These are phyloP conservation scores for Parathielavia appendiculata DNA, from an alignment of 495 filamentous ascomycete genomes.

Conservation along the genomic window DNA sequence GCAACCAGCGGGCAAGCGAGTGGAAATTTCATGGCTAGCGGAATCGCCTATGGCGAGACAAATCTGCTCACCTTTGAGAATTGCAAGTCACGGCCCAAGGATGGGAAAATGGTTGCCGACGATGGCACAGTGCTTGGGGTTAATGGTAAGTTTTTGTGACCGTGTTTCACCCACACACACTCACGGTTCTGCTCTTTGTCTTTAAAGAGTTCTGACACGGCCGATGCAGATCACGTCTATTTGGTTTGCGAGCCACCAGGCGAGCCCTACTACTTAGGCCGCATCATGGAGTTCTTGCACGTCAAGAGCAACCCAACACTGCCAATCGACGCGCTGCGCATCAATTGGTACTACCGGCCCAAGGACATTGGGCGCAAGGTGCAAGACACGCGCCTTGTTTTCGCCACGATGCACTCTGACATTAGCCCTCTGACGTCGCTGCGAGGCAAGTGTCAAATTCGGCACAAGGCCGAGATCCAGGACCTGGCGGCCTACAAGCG, in stretches of 20 bases:
- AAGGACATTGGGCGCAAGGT: conserved; percentile 91
- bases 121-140: conserved; percentile 78
- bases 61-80: conserved; percentile 88
- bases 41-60: conserved; percentile 46
- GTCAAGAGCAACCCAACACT: conserved; percentile 63
- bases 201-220: conserved; percentile 27
- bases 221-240: conserved; percentile 81
- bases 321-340: conserved; percentile 78
- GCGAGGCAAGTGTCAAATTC: conserved; percentile 86
- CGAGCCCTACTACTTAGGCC: conserved; percentile 94
- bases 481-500: conserved; percentile 81
- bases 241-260: conserved; percentile 96
- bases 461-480: conserved; percentile 77
- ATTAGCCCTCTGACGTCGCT: conserved; percentile 86
- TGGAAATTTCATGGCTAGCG: conserved; percentile 24
- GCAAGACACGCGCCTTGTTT: conserved; percentile 81
- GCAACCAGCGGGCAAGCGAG: conserved; percentile 40
- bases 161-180: not conserved
- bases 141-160: conserved; percentile 65
- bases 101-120: conserved; percentile 80
- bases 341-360: conserved; percentile 98
- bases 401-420: conserved; percentile 98
- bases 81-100: conserved; percentile 59
- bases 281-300: conserved; percentile 97
- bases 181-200: conserved; percentile 1